phyloP scores from a whole-genome alignment of 345 rosid genomes.

The Firmiana major region DNA sequence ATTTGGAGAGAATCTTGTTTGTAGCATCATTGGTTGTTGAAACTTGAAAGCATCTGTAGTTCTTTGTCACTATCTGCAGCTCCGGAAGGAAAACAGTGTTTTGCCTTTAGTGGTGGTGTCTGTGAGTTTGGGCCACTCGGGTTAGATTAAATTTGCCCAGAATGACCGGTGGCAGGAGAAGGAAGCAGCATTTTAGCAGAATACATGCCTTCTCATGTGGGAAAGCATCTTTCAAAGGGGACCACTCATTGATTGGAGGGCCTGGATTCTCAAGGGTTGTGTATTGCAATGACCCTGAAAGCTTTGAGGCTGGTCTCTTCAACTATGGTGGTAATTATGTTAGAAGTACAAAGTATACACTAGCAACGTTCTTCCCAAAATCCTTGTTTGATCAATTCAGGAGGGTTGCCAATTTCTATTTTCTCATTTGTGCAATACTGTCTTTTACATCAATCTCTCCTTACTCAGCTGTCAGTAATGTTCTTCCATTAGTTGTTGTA shows the following conservation, averaged over 20 bases:
- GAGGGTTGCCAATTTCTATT: slow-evolving; percentile 86
- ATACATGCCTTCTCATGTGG: slow-evolving; percentile 68
- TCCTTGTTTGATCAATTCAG: slow-evolving; percentile 92
- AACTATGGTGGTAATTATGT: slow-evolving; percentile 63
- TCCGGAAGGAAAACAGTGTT: slow-evolving; percentile 3
- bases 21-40: background rate
- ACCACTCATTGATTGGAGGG: slow-evolving; percentile 82
- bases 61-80: background rate
- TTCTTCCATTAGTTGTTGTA: slow-evolving; percentile 79
- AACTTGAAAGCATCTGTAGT: background rate
- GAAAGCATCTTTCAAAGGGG: slow-evolving; percentile 56
- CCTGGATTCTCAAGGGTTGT: slow-evolving; percentile 90
- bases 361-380: slow-evolving; percentile 74
- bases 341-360: slow-evolving; percentile 78
- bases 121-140: slow-evolving; percentile 6
- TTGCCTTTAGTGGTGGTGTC: too few species aligned
- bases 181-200: slow-evolving; percentile 56
- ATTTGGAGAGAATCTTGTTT: background rate
- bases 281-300: slow-evolving; percentile 70
- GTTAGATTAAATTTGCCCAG: slow-evolving; percentile 1
- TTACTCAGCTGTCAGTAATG: slow-evolving; percentile 68
- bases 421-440: slow-evolving; percentile 71
- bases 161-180: slow-evolving; percentile 61
- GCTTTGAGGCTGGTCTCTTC: slow-evolving; percentile 45
- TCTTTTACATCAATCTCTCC: slow-evolving; percentile 82